Percentiles rank a stretch among this genome's conserved stretches.
These are phyloP conservation scores for Sanguinoderma infundibulare DNA, from an alignment of 1,284 basidiomycete species.

Conservation along the genomic window DNA sequence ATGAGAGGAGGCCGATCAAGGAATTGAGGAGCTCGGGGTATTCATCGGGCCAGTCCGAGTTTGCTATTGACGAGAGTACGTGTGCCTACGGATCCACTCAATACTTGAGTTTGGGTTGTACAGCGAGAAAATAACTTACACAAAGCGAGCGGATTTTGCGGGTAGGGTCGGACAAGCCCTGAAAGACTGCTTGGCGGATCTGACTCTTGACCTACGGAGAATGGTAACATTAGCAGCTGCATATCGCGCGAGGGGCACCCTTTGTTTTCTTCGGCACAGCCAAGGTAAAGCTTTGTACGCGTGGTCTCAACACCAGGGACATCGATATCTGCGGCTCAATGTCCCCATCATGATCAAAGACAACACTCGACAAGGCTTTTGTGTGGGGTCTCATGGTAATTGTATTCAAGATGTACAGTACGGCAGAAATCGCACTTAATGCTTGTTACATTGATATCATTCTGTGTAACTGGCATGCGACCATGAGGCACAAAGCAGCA, in stretches of 20 bases:
- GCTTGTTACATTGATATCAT: no score
- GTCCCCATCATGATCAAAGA: no score
- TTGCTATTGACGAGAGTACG: conserved; percentile 83
- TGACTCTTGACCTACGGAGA: conserved; percentile 69
- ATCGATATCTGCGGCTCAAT: no score
- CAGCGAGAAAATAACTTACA: conserved; percentile 49
- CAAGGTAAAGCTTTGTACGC: no score
- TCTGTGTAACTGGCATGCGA: no score
- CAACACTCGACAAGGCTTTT: no score
- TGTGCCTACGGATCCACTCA: conserved; percentile 61
- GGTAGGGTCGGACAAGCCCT: conserved; percentile 81
- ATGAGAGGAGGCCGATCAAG: conserved; percentile 77
- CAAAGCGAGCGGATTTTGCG: conserved; percentile 85
- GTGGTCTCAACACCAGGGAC: no score
- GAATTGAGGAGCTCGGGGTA: conserved; percentile 81
- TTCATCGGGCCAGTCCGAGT: conserved; percentile 94
- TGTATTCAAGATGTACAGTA: no score
- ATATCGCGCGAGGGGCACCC: background rate
- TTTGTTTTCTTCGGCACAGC: no score
- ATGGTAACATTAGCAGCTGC: background rate
- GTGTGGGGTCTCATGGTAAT: no score
- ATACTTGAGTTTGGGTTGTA: background rate
- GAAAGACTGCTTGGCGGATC: conserved; percentile 77
- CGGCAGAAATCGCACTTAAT: no score
- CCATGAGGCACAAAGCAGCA: no score